phyloP scores from a whole-genome alignment of 805 yeast genomes.

The Candida glaebosa region DNA sequence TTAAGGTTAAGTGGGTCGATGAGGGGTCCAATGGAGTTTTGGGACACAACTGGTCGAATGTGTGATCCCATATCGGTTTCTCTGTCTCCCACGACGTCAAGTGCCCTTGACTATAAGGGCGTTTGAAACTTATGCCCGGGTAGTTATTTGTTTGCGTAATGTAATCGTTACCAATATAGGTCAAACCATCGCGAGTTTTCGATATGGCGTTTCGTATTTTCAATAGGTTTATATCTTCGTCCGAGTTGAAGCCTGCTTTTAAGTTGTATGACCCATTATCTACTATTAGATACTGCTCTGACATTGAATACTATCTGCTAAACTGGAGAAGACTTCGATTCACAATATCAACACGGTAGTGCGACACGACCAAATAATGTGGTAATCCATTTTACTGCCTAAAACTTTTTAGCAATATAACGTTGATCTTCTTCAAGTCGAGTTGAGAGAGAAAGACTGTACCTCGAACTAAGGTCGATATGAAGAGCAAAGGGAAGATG shows the following conservation, averaged over 20 bases:
- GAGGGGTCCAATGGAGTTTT: constrained; percentile 16
- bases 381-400: neutral
- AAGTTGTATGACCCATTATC: constrained; percentile 90
- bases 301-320: constrained; percentile 2
- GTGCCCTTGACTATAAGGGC: constrained; percentile 90
- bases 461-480: no score
- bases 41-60: constrained; percentile 36
- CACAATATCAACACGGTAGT: neutral
- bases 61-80: constrained; percentile 85
- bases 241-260: constrained; percentile 43
- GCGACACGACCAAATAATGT: neutral
- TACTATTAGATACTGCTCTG: constrained; percentile 46
- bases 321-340: neutral
- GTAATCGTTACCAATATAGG: constrained; percentile 70
- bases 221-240: constrained; percentile 29
- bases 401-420: no score
- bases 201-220: constrained; percentile 67
- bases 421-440: no score
- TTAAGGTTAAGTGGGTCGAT: constrained; percentile 55
- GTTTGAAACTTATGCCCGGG: constrained; percentile 65
- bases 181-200: constrained; percentile 69
- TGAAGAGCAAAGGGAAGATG: no score
- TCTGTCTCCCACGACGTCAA: constrained; percentile 88
- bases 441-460: no score
- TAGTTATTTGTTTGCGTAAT: constrained; percentile 61